These are phyloP conservation scores for Daldinia childiae DNA, from an alignment of 495 filamentous ascomycete genomes.

Conservation along the genomic window DNA sequence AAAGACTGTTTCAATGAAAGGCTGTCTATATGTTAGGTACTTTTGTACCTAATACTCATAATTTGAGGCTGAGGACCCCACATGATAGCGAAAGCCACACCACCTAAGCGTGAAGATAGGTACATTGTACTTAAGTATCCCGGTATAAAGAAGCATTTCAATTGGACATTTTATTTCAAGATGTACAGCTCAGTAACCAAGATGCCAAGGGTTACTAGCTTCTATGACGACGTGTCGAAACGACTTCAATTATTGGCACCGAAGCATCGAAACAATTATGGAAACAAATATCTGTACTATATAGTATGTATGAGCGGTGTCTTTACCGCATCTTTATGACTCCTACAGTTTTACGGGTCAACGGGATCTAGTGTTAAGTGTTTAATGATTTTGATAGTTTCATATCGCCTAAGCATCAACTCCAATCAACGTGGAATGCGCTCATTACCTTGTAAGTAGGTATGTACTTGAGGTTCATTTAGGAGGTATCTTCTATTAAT, in stretches of 20 bases:
- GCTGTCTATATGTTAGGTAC: neutral
- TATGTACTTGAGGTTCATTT: too few species aligned
- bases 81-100: neutral
- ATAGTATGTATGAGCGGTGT: neutral
- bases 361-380: neutral
- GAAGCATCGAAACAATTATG: neutral
- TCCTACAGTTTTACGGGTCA: conserved; percentile 5
- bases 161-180: conserved; percentile 19
- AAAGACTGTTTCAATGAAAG: neutral
- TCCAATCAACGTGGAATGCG: conserved; percentile 10
- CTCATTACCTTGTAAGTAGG: conserved; percentile 6
- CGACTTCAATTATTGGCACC: neutral
- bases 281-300: neutral
- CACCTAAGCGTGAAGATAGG: too few species aligned
- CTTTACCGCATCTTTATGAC: conserved; percentile 4
- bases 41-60: neutral
- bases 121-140: neutral
- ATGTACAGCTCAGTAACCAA: neutral
- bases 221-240: conserved; percentile 27
- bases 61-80: neutral
- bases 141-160: neutral
- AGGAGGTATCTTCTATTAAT: too few species aligned
- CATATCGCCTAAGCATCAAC: conserved; percentile 2
- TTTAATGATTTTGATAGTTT: conserved; percentile 22
- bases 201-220: conserved; percentile 1